Evolutionary conservation across 108 stramenopile genomes (phyloP), one percentile per base, ranked within the genome.

Genomic region (Cyclotella choctawhatcheeana): DNA sequence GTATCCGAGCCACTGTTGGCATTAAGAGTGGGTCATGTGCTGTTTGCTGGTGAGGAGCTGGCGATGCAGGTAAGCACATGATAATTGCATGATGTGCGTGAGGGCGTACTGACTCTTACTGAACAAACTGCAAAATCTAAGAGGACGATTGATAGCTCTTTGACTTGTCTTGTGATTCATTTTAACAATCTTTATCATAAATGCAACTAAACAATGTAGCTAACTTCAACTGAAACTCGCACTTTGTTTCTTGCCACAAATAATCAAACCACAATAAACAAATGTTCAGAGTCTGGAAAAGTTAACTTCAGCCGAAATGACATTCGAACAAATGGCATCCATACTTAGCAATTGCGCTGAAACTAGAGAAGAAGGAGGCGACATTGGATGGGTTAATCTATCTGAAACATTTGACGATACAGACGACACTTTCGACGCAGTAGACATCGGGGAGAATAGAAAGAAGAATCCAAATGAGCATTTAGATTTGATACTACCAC

Each of bases 1-100:
- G 76, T 96, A 17, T 79, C 85, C 5, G 67, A 78, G 35, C 86
- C 85, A 30, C 73, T 91, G 65, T 76, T 88, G 21, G 94, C 91
- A 1, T 58, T 93, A 34, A 86, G 92, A 14, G 64, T 96, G 44
- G 48, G 77, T 13, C 86, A 87, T 61, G 79, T 87, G 54, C 74
- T 87, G 1, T 85, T 87, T 61, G 84, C 84, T 12, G 69, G 81
- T 21, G 61, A 85, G 60, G 82, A 81, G 58, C 35, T 84, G 22
- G 86, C 86, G 16, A 50, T 32, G 26, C 65, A 79, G 65, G 65
- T 67, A 4, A 32, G 65, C 35, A n/a, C n/a, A n/a, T n/a, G n/a
- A n/a, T n/a, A n/a, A n/a, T n/a, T n/a, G n/a, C n/a, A n/a, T n/a
- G n/a, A n/a, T n/a, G n/a, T n/a, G n/a, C n/a, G n/a, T n/a, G n/a